Evolutionary conservation across 169 alveolate genomes (phyloP), one percentile per base, ranked within the genome.

Genomic region (Condylostoma magnum): DNA sequence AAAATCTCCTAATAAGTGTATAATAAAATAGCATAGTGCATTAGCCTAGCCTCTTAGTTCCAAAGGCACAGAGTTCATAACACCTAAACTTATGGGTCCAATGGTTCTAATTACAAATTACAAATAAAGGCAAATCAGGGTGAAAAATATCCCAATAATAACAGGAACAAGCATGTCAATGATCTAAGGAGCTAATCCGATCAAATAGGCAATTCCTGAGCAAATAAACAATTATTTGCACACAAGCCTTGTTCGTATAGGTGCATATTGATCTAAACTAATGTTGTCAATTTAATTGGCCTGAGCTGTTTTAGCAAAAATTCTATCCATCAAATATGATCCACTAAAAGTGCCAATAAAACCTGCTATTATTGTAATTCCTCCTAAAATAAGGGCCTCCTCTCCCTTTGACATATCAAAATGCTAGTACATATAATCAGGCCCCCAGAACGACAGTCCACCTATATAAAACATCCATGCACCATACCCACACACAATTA

Each of bases 401-500:
- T 33, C 5, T 1, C 34, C 36, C 6, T 55, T 47, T 20, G 48
- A 28, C 27, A 31, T 12, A 5, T 25, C 10, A 38, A 10, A 69
- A 12, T 63, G 34, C 20, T 56, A 15, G 31, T 69, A 41, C 8
- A 69, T 25, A 48, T 54, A 51, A 55, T 63, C 76, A 63, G 78
- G 76, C 4, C 78, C 76, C 78, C 78, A 69, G 50, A 22, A 56
- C 28, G 78, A 38, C 33, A 69, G 12, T 18, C 78, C 78, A 1
- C 78, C 78, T 5, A 69, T 53, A 27, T 72, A 54, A 31, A 69
- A 69, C 18, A 58, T 27, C 15, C 25, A 69, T 15, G 78, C 78
- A 1, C 78, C 72, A 34, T 63, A 69, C 15, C 78, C 78, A 6
- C 50, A 33, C 5, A 30, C 27, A n/a, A 69, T 18, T 15, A 38